phyloP scores from a whole-genome alignment of 164 flowering plant genomes.

The Stephania yunnanensis region DNA sequence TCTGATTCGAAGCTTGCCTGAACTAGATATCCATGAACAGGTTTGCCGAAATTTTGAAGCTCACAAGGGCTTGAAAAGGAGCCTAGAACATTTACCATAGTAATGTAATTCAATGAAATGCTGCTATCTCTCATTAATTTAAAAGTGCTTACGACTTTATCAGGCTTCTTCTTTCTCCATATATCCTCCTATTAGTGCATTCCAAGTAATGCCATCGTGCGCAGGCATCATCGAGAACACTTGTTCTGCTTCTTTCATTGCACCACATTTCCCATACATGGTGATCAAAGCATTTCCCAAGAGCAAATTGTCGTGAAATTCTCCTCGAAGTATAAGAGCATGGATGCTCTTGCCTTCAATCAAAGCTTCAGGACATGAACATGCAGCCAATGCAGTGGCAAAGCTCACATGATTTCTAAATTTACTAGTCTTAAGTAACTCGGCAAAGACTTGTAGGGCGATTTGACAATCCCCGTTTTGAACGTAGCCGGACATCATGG shows the following conservation, averaged over 20 bases:
- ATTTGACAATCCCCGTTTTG: constrained; percentile 32
- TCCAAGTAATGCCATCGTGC: constrained; percentile 63
- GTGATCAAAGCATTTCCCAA: constrained; percentile 73
- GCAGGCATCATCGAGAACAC: constrained; percentile 41
- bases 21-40: constrained; percentile 56
- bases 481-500: constrained; percentile 56
- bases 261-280: constrained; percentile 58
- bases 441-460: constrained; percentile 39
- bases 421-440: constrained; percentile 27
- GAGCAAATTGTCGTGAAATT: constrained; percentile 46
- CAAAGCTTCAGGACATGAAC: constrained; percentile 41
- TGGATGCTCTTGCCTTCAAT: constrained; percentile 49
- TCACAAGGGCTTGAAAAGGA: constrained; percentile 37
- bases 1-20: constrained; percentile 48
- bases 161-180: constrained; percentile 52
- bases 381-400: constrained; percentile 63
- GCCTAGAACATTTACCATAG: constrained; percentile 55
- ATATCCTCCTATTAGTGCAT: constrained; percentile 66
- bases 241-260: constrained; percentile 45
- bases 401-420: constrained; percentile 48
- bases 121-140: constrained; percentile 46
- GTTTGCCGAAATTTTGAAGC: constrained; percentile 43
- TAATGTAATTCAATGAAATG: constrained; percentile 45
- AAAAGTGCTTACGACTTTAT: constrained; percentile 42
- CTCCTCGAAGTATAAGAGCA: constrained; percentile 40